Evolutionary conservation across 1,284 basidiomycete genomes (phyloP).

Genomic region (Cerrena zonata): DNA sequence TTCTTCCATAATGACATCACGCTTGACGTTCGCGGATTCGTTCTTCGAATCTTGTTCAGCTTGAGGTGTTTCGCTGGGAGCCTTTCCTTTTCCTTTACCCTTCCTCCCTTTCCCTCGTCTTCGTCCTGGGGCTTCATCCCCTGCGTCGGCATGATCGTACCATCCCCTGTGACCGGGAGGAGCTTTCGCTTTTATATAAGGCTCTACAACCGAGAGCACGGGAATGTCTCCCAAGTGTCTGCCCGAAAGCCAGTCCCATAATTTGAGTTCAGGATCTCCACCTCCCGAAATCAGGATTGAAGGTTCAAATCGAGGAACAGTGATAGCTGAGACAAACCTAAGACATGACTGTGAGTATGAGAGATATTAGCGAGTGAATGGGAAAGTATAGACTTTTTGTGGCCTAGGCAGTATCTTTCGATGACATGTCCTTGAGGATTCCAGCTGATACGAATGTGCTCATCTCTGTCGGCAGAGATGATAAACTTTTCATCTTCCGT

Average conservation of each 20-base stretch:
- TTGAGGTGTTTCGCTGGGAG: conserved; percentile 8
- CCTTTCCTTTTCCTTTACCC: conserved; percentile 20
- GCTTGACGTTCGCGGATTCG: conserved; percentile 17
- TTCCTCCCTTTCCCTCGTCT: conserved; percentile 19
- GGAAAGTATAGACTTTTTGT: conserved; percentile 61
- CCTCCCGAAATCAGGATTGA: conserved; percentile 72
- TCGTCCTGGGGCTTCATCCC: conserved; percentile 16
- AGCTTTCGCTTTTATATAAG: conserved; percentile 53
- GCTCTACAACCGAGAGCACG: conserved; percentile 51
- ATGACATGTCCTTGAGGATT: conserved; percentile 80
- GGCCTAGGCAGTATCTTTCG: conserved; percentile 80
- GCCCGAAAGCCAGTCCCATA: conserved; percentile 79
- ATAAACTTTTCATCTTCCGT: conserved; percentile 66
- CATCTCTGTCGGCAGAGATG: conserved; percentile 85
- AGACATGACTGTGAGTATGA: background rate
- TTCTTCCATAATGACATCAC: conserved; percentile 9
- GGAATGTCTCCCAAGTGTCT: conserved; percentile 45
- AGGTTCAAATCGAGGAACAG: conserved; percentile 53
- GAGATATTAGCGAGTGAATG: conserved; percentile 1
- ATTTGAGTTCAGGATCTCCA: conserved; percentile 72
- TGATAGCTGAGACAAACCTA: conserved; percentile 80
- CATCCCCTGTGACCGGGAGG: conserved; percentile 34
- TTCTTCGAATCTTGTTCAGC: conserved; percentile 11
- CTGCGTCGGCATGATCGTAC: conserved; percentile 33
- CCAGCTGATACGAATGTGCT: conserved; percentile 88